Conservation (phyloP, 2,329 filamentous ascomycete species). For the Diaporthe citri region DNA sequence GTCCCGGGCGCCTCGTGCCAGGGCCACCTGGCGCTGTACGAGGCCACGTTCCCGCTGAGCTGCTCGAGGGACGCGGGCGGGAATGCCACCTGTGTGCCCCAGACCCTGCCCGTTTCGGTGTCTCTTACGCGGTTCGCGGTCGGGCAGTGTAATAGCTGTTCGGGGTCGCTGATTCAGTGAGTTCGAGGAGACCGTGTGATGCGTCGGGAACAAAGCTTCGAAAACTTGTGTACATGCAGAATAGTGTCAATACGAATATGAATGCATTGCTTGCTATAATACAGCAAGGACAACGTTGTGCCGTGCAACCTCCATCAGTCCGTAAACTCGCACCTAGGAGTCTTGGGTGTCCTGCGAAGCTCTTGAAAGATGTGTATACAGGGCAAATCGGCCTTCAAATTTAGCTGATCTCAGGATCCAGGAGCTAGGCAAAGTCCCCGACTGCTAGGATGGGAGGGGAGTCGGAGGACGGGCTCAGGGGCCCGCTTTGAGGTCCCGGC, state of each 20-base stretch:
- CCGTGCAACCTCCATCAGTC: too few species aligned
- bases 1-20: background rate
- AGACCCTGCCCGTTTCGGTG: background rate
- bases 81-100: conserved; percentile 3
- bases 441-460: too few species aligned
- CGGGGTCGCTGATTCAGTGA: background rate
- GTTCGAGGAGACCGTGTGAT: background rate
- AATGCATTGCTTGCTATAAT: background rate
- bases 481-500: background rate
- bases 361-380: too few species aligned
- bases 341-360: too few species aligned
- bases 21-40: conserved; percentile 3
- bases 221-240: too few species aligned
- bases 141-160: background rate
- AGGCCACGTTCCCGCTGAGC: conserved; percentile 8
- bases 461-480: background rate
- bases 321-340: too few species aligned
- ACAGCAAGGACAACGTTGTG: background rate
- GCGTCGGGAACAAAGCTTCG: too few species aligned
- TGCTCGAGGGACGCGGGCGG: conserved; percentile 17
- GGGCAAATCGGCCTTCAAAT: background rate
- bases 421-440: conserved; percentile 15
- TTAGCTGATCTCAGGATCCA: background rate
- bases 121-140: background rate
- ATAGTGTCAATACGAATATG: background rate